These are phyloP conservation scores for Magnusiomyces magnusii DNA, from an alignment of 1,139 yeast species.

Conservation along the genomic window DNA sequence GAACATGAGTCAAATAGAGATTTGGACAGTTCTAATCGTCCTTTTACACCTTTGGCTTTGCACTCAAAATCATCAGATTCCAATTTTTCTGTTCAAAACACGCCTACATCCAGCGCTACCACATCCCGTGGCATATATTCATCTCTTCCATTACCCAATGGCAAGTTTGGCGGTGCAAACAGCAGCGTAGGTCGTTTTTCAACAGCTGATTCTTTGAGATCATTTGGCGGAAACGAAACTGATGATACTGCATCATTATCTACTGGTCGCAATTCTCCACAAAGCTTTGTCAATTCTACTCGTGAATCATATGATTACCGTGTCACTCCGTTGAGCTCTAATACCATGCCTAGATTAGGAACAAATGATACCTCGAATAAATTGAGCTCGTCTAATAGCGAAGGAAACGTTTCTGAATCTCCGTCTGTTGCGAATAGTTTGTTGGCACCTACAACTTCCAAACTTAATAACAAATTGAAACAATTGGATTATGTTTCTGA, in stretches of 20 bases:
- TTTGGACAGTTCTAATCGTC: neutral
- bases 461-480: neutral
- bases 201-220: neutral
- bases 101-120: neutral
- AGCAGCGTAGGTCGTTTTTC: conserved; percentile 2
- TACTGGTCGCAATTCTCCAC: conserved; percentile 11
- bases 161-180: neutral
- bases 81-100: neutral
- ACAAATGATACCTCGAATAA: neutral
- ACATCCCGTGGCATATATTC: neutral
- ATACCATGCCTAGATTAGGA: neutral
- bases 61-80: neutral
- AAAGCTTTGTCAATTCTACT: conserved; percentile 8
- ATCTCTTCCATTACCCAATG: conserved; percentile 1
- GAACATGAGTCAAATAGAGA: neutral
- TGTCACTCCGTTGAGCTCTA: neutral
- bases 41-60: neutral
- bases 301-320: conserved; percentile 9
- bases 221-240: conserved; percentile 8
- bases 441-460: neutral
- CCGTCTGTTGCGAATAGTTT: neutral
- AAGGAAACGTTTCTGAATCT: neutral
- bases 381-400: neutral
- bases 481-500: neutral
- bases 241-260: conserved; percentile 11